Evolutionary conservation across 2,329 filamentous ascomycete genomes (phyloP).

Genomic region (Blumeriella jaapii): DNA sequence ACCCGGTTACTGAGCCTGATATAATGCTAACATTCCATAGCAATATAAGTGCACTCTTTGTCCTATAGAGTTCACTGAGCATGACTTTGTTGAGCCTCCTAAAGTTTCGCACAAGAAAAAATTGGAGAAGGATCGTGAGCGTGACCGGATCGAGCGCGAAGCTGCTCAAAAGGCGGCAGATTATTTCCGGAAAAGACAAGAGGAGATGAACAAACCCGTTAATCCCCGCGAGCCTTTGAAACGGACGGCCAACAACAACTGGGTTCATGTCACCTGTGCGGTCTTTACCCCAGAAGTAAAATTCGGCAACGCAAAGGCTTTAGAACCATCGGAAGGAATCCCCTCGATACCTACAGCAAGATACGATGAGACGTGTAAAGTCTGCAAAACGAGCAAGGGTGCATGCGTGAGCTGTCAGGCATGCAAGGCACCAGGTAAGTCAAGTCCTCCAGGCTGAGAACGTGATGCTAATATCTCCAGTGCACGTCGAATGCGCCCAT

Average conservation of each 20-base stretch:
- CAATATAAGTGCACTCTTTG: slow-evolving; percentile 91
- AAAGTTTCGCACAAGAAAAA: slow-evolving; percentile 80
- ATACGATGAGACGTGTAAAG: slow-evolving; percentile 70
- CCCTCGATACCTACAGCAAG: slow-evolving; percentile 62
- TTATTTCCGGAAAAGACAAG: slow-evolving; percentile 73
- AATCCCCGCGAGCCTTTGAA: slow-evolving; percentile 86
- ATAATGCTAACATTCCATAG: slow-evolving; percentile 31
- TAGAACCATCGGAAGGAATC: slow-evolving; percentile 85
- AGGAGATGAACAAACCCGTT: slow-evolving; percentile 70
- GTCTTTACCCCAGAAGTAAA: slow-evolving; percentile 88
- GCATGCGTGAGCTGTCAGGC: slow-evolving; percentile 76
- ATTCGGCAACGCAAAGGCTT: slow-evolving; percentile 71
- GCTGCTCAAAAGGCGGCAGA: slow-evolving; percentile 67
- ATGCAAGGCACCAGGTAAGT: slow-evolving; percentile 42
- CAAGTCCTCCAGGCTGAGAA: not conserved
- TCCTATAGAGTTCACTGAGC: slow-evolving; percentile 67
- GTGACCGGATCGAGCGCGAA: slow-evolving; percentile 76
- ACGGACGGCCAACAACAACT: slow-evolving; percentile 91
- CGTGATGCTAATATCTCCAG: slow-evolving; percentile 13
- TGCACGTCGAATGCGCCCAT: slow-evolving; percentile 86
- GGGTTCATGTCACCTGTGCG: slow-evolving; percentile 92
- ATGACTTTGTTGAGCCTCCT: slow-evolving; percentile 74
- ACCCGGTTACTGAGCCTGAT: not conserved
- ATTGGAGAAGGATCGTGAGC: slow-evolving; percentile 80
- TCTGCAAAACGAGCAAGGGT: slow-evolving; percentile 65